Evolutionary conservation across 2,329 filamentous ascomycete genomes (phyloP).

Genomic region (Magnaporthiopsis rhizophila): DNA sequence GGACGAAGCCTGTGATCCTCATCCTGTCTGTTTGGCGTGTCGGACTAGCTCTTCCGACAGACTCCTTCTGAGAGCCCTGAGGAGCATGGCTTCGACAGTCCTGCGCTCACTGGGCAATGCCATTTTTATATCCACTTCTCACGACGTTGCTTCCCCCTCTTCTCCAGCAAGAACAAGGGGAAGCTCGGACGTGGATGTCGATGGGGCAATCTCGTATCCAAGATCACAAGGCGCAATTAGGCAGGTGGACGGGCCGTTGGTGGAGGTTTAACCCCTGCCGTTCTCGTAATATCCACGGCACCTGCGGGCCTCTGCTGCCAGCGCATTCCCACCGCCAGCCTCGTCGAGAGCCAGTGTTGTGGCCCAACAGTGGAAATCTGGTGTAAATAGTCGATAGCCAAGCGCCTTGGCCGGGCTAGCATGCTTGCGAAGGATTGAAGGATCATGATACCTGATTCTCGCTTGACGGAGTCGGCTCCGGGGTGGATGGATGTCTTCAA

Average conservation of each 20-base stretch:
- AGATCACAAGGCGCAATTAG: neutral
- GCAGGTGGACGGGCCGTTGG: neutral
- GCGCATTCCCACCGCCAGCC: too few species aligned
- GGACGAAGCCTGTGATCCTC: slow-evolving; percentile 1
- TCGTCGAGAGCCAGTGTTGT: neutral
- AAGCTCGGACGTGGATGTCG: neutral
- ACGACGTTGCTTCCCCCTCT: neutral
- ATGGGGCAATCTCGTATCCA: neutral
- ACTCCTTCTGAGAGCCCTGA: neutral
- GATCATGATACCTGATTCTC: too few species aligned
- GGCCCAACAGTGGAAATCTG: neutral
- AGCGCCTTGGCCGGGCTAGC: neutral
- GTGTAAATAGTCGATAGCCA: neutral
- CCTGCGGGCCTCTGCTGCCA: neutral
- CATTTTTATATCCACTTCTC: neutral
- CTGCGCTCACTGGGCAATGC: neutral
- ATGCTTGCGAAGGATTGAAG: too few species aligned
- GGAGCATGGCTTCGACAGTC: neutral
- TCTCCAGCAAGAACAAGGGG: neutral
- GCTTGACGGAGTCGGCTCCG: too few species aligned
- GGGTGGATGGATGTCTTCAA: neutral
- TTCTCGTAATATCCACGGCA: neutral
- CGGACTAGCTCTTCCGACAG: neutral
- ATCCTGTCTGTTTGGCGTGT: neutral
- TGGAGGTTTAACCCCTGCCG: neutral